A percentile compares a stretch with the other conserved stretches of the same genome.
These are phyloP conservation scores for Antrodiella citrinella DNA, from an alignment of 768 basidiomycete genomes.

Conservation along the genomic window DNA sequence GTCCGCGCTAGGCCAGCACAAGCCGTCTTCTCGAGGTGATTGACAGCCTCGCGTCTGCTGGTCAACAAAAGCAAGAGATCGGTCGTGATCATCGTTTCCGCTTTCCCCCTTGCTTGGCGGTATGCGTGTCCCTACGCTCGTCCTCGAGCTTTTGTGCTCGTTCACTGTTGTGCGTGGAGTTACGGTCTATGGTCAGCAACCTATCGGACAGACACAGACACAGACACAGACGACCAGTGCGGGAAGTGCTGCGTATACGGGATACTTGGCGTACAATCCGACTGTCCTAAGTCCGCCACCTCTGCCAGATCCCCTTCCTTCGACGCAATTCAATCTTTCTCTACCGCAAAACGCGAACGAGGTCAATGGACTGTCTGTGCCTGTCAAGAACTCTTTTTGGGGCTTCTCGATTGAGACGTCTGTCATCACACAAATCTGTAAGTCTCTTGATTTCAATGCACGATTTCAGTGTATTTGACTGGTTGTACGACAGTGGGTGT, in stretches of 20 bases:
- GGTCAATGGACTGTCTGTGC: slow-evolving; percentile 29
- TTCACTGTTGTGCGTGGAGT: slow-evolving; percentile 6
- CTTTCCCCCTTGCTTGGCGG: background rate
- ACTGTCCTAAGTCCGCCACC: slow-evolving; percentile 21
- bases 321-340: slow-evolving; percentile 15
- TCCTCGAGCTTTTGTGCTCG: slow-evolving; percentile 4
- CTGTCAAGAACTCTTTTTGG: slow-evolving; percentile 47
- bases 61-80: no score
- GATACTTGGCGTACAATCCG: slow-evolving; percentile 25
- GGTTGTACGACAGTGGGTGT: slow-evolving; percentile 41
- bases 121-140: background rate
- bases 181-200: slow-evolving; percentile 22
- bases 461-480: background rate
- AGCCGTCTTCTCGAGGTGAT: background rate
- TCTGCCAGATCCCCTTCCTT: slow-evolving; percentile 14
- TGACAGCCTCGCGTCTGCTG: no score
- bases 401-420: slow-evolving; percentile 77
- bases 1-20: background rate
- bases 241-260: slow-evolving; percentile 21
- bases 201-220: slow-evolving; percentile 3
- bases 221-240: slow-evolving; percentile 18
- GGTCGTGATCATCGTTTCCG: no score
- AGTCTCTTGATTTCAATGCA: no score
- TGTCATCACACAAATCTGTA: slow-evolving; percentile 56
- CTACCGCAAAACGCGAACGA: slow-evolving; percentile 10